Evolutionary conservation across 352 stramenopile species (phyloP), one percentile per base, ranked within the genome.

Genomic region (Bremia lactucae): DNA sequence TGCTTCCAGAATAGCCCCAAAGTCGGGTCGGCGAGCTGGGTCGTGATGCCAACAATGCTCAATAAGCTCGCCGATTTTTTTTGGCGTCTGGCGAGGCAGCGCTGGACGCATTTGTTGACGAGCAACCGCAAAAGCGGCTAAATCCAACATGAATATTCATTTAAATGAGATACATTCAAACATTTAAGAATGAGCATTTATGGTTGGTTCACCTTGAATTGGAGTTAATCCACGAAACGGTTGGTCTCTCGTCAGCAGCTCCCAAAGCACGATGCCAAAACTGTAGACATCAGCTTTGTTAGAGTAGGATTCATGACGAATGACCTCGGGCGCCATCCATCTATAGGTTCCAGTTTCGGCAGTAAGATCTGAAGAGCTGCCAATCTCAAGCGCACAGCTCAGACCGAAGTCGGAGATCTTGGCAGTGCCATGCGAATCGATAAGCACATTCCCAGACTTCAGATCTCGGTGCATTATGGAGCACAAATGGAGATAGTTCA

Each of bases 261-360:
- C 79, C 75, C 77, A 92, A 21, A 92, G 49, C 43, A 91, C 77
- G 15, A 95, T 75, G 20, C 76, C 90, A 59, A 94, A 97, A 28
- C 85, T 96, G 66, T 96, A 97, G 9, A 98, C 88, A 63, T 97
- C 93, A 2, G 84, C 88, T 52, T 96, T 96, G 44, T 74, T 92
- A 37, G 93, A 96, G 63, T 97, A 98, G 10, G 89, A 88, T 46
- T 90, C 71, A 49, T 90, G 83, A 6, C 90, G 84, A 31, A 96
- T 95, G 7, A 98, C 92, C 46, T 97, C 87, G 0, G 90, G 90
- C 8, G 90, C 89, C 90, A 98, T 97, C 74, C 95, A 97, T 24
- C 93, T 72, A 50, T 94, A 94, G n/a, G 81, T 94, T 25, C 81
- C 81, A 14, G 81, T 91, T 57, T 94, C 78, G 7, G 81, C 81